Percentiles rank a stretch among this genome's conserved stretches.
Evolutionary conservation across 768 basidiomycete genomes (phyloP).

Genomic region (Artomyces pyxidatus): DNA sequence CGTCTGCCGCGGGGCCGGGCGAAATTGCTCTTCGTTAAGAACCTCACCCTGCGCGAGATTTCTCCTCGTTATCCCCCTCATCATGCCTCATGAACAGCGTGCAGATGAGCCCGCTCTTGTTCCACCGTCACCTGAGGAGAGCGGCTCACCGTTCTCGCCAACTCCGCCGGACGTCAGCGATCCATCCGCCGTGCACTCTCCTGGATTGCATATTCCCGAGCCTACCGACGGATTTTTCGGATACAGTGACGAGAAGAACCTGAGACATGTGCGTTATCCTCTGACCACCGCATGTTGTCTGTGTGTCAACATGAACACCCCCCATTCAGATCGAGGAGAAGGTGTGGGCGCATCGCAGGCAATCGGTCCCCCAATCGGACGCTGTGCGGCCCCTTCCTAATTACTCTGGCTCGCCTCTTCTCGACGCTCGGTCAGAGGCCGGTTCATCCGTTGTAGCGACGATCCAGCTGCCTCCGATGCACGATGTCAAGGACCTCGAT

Average conservation of each 20-base stretch:
- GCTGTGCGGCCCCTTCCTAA: conserved; percentile 29
- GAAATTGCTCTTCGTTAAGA: too few species aligned
- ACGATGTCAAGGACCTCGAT: background rate
- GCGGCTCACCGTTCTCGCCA: background rate
- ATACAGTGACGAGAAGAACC: conserved; percentile 69
- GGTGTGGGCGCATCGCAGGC: conserved; percentile 54
- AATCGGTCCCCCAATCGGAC: conserved; percentile 39
- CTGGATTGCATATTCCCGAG: conserved; percentile 35
- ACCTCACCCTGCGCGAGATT: too few species aligned
- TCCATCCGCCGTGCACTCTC: conserved; percentile 5
- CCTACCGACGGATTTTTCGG: conserved; percentile 70
- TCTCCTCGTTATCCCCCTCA: too few species aligned
- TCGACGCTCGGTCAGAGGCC: background rate
- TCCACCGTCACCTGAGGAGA: too few species aligned
- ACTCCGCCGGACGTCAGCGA: background rate
- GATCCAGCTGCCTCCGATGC: background rate
- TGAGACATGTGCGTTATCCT: conserved; percentile 52
- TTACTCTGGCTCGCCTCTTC: conserved; percentile 16
- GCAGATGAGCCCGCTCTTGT: too few species aligned
- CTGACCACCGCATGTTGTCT: background rate
- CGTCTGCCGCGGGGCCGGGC: too few species aligned
- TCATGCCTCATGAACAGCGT: too few species aligned
- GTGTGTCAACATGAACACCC: background rate
- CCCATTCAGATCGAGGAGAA: conserved; percentile 63
- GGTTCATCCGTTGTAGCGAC: background rate